These are phyloP conservation scores for Dactylorhiza incarnata DNA, from an alignment of 106 monocot genomes.

Conservation along the genomic window DNA sequence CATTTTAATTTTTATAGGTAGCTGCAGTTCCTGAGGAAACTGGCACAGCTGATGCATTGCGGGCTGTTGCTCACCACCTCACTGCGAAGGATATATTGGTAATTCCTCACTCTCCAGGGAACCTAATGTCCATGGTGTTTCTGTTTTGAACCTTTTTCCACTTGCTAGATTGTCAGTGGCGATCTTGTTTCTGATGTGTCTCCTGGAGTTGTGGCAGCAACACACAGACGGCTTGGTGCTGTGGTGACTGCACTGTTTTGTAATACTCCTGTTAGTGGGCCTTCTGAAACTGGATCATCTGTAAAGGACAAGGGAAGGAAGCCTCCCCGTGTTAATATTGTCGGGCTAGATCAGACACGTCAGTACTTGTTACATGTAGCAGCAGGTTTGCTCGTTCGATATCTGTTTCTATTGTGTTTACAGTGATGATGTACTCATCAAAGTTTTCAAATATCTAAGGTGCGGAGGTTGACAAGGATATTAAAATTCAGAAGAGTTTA, in stretches of 20 bases:
- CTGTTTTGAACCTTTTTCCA: background rate
- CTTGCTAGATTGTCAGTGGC: constrained; percentile 75
- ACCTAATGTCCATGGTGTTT: constrained; percentile 2
- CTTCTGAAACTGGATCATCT: constrained; percentile 65
- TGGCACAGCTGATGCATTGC: constrained; percentile 87
- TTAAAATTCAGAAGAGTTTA: constrained; percentile 74
- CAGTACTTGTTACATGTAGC: constrained; percentile 76
- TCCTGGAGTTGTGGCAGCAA: constrained; percentile 92
- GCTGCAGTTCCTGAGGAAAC: constrained; percentile 73
- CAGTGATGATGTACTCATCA: background rate
- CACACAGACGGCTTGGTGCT: constrained; percentile 94
- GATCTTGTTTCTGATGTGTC: constrained; percentile 87
- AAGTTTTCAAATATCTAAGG: constrained; percentile 30
- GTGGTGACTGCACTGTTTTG: constrained; percentile 81
- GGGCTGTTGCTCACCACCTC: constrained; percentile 57
- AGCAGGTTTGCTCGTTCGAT: constrained; percentile 49
- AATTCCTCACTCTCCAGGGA: constrained; percentile 1
- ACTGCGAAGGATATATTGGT: constrained; percentile 88
- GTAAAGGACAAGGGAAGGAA: constrained; percentile 92
- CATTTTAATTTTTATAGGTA: constrained; percentile 38
- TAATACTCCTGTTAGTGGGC: constrained; percentile 67
- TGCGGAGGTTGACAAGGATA: constrained; percentile 81
- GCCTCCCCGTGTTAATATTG: constrained; percentile 55
- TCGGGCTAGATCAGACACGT: constrained; percentile 75
- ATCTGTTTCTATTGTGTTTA: background rate